Conservation (phyloP, 2,329 filamentous ascomycete genomes). For the Colletotrichum simmondsii region DNA sequence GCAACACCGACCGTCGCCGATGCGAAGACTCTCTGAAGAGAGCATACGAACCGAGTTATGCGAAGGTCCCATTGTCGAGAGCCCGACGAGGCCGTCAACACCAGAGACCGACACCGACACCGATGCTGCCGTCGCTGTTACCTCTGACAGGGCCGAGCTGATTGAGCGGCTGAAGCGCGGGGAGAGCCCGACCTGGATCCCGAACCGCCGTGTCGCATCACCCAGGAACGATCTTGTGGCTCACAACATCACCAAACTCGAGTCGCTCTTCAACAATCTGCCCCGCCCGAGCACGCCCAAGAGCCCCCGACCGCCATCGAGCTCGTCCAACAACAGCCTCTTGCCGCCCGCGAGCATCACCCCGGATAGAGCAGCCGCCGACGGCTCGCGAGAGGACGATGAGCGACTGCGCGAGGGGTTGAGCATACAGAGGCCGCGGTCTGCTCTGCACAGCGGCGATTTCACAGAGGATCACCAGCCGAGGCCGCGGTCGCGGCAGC, state of each 20-base stretch:
- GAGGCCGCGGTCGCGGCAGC: not conserved
- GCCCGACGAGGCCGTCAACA: conserved; percentile 42
- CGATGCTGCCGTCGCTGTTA: conserved; percentile 44
- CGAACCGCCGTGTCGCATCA: conserved; percentile 68
- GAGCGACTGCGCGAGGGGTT: conserved; percentile 63
- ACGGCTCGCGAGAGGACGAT: conserved; percentile 43
- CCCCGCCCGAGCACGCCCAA: conserved; percentile 48
- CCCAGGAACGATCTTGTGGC: conserved; percentile 4
- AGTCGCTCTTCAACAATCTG: conserved; percentile 49
- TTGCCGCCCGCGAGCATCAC: conserved; percentile 60
- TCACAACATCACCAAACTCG: conserved; percentile 40
- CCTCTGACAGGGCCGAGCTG: conserved; percentile 77
- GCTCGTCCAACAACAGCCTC: conserved; percentile 48
- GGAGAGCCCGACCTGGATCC: conserved; percentile 80
- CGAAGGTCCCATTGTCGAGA: conserved; percentile 65
- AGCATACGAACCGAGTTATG: conserved; percentile 71
- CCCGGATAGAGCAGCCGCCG: conserved; percentile 50
- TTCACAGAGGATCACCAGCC: conserved; percentile 59
- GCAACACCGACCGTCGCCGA: conserved; percentile 31
- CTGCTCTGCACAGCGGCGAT: conserved; percentile 76
- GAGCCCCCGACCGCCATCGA: conserved; percentile 48
- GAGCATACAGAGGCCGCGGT: conserved; percentile 84
- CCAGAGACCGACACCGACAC: conserved; percentile 42
- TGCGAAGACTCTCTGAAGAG: conserved; percentile 64
- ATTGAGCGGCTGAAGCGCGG: conserved; percentile 87